Base-by-base conservation (phyloP, 31 red algal genomes). In the Asparagopsis taxiformis region DNA sequence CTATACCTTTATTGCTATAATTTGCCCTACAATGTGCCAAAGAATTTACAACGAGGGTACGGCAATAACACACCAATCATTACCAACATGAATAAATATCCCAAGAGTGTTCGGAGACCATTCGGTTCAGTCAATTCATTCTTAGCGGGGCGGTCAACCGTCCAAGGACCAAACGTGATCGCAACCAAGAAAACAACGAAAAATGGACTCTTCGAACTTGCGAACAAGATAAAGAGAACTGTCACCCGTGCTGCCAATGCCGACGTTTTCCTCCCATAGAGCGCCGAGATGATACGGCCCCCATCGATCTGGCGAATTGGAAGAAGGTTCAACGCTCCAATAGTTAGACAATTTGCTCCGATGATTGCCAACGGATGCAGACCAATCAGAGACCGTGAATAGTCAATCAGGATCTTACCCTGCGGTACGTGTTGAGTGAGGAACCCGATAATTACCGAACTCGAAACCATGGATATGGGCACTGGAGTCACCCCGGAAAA, bases 71-170 rank as follows among this genome's bases (percentile, higher is more conserved):
- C 52, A 3, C 71, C 68, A 56, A 92, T 57, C 93, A 97, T 97
- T 31, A 92, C 10, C 41, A 91, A 61, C 79, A 97, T 77, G 62
- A 92, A 74, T 19, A 88, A 28, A 48, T 84, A 91, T 13, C 89
- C 93, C 34, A 92, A 52, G 2, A 88, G 61, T 24, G 77, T 76
- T 4, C 88, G 60, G 17, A 73, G 17, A 41, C 72, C 67, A 19
- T 88, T 57, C 34, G 93, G 86, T 74, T 97, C 93, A 19, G 93
- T 88, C 33, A 92, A 65, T 62, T 97, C 93, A 39, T 97, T 80
- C 51, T 82, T 74, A 8, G 69, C 72, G 11, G 88, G 93, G 15
- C 88, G 80, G 62, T 97, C 93, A 36, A 84, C 55, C 51, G 57
- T 61, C 93, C 83, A 88, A 17, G 82, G 80, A 0, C 89, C 87